Conservation (phyloP, 2,329 filamentous ascomycete genomes). For the Cryphonectria carpinicola region DNA sequence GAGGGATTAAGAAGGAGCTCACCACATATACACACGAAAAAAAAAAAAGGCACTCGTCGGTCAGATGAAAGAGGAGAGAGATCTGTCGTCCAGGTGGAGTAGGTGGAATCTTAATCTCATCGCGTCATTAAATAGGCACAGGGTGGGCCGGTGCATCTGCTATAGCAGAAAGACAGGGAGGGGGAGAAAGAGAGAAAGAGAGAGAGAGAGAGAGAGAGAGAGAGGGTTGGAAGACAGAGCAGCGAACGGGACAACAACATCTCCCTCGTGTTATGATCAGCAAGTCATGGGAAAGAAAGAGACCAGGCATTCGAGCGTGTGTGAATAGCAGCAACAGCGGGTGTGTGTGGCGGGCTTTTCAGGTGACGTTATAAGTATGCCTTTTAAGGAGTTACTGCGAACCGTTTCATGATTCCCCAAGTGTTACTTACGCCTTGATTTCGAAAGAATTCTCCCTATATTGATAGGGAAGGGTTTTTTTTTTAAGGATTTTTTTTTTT, state of each 20-base stretch:
- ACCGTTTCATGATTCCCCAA: neutral
- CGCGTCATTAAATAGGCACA: neutral
- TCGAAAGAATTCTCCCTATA: neutral
- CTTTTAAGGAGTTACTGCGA: neutral
- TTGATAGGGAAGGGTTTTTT: too few relatives aligned
- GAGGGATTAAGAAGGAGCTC: slow-evolving; percentile 33
- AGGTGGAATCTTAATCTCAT: neutral
- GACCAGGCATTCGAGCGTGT: slow-evolving; percentile 6
- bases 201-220: neutral
- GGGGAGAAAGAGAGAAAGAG: too few relatives aligned
- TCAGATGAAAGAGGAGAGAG: neutral
- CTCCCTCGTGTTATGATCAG: neutral
- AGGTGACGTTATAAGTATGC: neutral
- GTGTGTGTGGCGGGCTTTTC: too few relatives aligned
- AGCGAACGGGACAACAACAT: neutral
- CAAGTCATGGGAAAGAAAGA: neutral
- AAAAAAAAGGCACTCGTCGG: neutral
- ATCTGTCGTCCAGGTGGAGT: neutral
- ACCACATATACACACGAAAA: neutral
- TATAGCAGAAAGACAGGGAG: neutral
- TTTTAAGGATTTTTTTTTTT: neutral
- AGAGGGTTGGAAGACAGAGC: neutral
- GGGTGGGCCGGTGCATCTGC: neutral
- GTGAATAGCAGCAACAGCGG: neutral
- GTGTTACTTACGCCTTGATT: neutral